Evolutionary conservation across 2,329 filamentous ascomycete genomes (phyloP).

Genomic region (Lasiodiplodia hormozganensis): DNA sequence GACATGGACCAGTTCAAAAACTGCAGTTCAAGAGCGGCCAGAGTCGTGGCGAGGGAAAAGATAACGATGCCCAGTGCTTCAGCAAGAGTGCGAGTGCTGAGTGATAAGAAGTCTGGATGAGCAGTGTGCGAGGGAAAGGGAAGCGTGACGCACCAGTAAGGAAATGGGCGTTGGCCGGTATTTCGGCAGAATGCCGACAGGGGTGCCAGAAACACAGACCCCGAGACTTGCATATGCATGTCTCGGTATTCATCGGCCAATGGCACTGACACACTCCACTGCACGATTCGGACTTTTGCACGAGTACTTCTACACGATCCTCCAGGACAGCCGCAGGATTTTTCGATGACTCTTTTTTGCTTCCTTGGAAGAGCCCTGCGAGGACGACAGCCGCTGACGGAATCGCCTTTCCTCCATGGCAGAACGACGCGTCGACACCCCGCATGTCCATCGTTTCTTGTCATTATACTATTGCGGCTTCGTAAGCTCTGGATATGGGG

Average conservation of each 20-base stretch:
- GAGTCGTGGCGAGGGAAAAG: not conserved
- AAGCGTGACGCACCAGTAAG: not conserved
- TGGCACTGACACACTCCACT: not conserved
- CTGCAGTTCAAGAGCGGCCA: not conserved
- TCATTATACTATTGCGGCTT: not conserved
- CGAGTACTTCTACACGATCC: not conserved
- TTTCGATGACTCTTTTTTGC: not conserved
- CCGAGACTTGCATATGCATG: too few relatives aligned
- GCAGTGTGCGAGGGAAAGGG: not conserved
- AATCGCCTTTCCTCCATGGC: not conserved
- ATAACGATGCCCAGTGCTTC: not conserved
- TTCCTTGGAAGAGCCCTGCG: not conserved
- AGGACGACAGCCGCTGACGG: not conserved
- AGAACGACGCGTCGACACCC: not conserved
- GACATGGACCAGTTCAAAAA: not conserved
- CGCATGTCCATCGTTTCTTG: not conserved
- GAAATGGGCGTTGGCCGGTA: conserved; percentile 7
- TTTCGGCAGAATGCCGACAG: conserved; percentile 5
- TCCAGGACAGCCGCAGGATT: not conserved
- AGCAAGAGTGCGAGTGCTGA: not conserved
- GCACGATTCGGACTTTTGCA: not conserved
- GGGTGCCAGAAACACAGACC: not conserved
- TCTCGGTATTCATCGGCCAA: not conserved
- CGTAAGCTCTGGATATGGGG: not conserved
- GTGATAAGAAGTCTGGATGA: not conserved